Evolutionary conservation across 2,329 filamentous ascomycete species (phyloP).

Genomic region (Alternaria arbusti): DNA sequence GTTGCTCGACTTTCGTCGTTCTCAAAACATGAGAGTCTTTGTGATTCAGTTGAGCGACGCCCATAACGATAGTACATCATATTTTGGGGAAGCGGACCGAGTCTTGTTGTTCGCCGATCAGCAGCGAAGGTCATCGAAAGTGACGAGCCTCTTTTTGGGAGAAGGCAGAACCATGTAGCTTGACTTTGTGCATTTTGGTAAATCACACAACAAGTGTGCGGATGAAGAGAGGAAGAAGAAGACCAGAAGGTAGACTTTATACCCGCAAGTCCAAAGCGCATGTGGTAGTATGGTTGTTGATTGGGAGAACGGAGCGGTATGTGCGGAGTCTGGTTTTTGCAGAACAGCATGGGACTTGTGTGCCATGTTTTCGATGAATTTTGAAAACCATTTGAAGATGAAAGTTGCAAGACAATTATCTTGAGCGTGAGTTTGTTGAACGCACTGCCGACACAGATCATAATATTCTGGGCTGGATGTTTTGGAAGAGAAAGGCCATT

Average conservation of each 20-base stretch:
- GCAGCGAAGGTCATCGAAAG: background rate
- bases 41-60: rapidly evolving
- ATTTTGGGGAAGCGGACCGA: background rate
- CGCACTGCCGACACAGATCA: background rate
- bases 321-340: background rate
- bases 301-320: rapidly evolving
- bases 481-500: background rate
- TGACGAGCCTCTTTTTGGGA: background rate
- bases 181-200: background rate
- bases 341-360: background rate
- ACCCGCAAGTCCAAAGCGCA: background rate
- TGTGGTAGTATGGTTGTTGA: too few relatives aligned
- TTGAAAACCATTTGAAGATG: background rate
- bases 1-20: background rate
- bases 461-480: too few relatives aligned
- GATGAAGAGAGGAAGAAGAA: background rate
- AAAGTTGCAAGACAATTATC: rapidly evolving
- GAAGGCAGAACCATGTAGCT: background rate
- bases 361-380: too few relatives aligned
- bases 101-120: background rate
- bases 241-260: background rate
- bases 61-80: background rate
- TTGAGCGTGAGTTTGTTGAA: background rate
- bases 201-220: background rate
- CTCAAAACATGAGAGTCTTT: background rate